These are phyloP conservation scores for Sporisorium iseilematis-ciliati DNA, from an alignment of 1,284 basidiomycete genomes.

Conservation along the genomic window DNA sequence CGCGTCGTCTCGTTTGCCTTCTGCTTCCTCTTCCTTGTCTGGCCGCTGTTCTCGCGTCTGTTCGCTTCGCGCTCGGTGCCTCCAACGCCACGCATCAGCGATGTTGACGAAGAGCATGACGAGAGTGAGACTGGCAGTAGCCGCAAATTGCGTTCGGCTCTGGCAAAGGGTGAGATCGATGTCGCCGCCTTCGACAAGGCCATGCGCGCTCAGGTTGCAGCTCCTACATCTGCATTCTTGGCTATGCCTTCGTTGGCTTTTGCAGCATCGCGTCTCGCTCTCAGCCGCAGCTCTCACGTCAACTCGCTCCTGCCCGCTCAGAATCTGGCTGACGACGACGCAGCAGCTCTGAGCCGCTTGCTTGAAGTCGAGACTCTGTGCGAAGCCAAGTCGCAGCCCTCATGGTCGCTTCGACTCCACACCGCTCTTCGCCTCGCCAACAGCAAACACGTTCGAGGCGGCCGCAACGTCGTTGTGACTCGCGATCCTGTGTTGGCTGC, in stretches of 20 bases:
- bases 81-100: not conserved
- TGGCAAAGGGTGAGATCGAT: conserved; percentile 31
- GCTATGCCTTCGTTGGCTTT: conserved; percentile 19
- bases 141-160: conserved; percentile 32
- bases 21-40: conserved; percentile 51
- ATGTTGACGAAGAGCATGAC: conserved; percentile 4
- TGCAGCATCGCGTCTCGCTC: conserved; percentile 24
- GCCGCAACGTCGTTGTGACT: not conserved
- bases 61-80: conserved; percentile 13
- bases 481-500: conserved; percentile 24
- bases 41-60: conserved; percentile 43
- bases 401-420: conserved; percentile 48
- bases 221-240: conserved; percentile 22
- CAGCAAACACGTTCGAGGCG: conserved; percentile 26
- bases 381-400: conserved; percentile 41
- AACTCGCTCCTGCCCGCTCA: conserved; percentile 17
- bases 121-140: not conserved
- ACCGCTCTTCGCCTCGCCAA: conserved; percentile 51
- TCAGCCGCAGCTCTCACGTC: conserved; percentile 13
- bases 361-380: conserved; percentile 59
- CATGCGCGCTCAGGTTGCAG: conserved; percentile 19
- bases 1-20: conserved; percentile 49
- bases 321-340: conserved; percentile 17
- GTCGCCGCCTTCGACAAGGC: conserved; percentile 27
- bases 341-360: conserved; percentile 41